Evolutionary conservation across 2,329 filamentous ascomycete species (phyloP).

Genomic region (Cyphellophora europaea): DNA sequence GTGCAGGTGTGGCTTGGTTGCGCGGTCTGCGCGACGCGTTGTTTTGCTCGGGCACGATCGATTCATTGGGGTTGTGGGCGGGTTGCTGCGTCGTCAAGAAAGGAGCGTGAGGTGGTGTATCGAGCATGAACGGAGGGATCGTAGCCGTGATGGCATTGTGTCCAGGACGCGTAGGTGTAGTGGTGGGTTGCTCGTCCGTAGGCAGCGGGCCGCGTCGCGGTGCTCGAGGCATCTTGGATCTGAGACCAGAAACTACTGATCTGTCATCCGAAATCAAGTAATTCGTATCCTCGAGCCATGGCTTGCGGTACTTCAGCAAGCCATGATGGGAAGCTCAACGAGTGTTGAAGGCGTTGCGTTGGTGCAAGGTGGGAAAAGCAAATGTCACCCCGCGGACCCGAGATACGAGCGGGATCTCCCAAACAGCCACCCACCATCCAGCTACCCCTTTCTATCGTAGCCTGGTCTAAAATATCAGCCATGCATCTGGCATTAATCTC

Average conservation of each 20-base stretch:
- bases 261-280: neutral
- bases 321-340: too few species aligned
- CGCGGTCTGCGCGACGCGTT: conserved; percentile 5
- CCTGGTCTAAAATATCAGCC: too few species aligned
- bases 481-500: too few species aligned
- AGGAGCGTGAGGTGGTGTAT: conserved; percentile 20
- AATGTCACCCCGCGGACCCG: too few species aligned
- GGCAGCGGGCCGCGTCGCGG: conserved; percentile 14
- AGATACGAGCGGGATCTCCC: too few species aligned
- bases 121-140: conserved; percentile 22
- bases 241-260: neutral
- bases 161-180: conserved; percentile 16
- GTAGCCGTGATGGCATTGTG: conserved; percentile 19
- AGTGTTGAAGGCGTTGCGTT: too few species aligned
- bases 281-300: too few species aligned
- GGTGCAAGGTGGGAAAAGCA: too few species aligned
- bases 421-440: too few species aligned
- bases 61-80: conserved; percentile 11
- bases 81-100: conserved; percentile 18
- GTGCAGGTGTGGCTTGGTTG: conserved; percentile 13
- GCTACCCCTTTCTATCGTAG: too few species aligned
- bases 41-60: conserved; percentile 13
- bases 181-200: conserved; percentile 9
- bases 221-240: conserved; percentile 15
- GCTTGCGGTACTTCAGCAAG: too few species aligned